A percentile compares a stretch with the other conserved stretches of the same genome.
Conservation (phyloP, 331 rosid genomes). For the Arachis monticola region DNA sequence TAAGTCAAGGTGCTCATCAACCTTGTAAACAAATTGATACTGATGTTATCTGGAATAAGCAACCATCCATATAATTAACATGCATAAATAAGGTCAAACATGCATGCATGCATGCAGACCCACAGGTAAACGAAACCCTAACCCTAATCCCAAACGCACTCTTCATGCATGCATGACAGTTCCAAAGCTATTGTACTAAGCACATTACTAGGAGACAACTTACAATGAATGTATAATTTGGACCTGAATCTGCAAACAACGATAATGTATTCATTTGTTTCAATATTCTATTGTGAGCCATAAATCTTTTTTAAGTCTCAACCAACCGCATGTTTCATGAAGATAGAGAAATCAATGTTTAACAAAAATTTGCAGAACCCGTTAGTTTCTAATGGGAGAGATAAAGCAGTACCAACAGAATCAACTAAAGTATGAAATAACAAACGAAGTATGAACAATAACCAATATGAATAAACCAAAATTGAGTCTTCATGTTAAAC, state of each 20-base stretch:
- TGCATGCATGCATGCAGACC: constrained; percentile 3
- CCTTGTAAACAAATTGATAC: neutral
- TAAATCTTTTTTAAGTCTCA: neutral
- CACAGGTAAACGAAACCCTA: neutral
- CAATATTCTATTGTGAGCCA: neutral
- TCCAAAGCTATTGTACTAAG: constrained; percentile 3
- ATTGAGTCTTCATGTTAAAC: constrained; percentile 47
- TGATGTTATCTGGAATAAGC: constrained; percentile 16
- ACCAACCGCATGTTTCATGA: constrained; percentile 8
- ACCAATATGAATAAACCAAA: constrained; percentile 27
- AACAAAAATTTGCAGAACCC: constrained; percentile 10
- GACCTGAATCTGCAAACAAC: constrained; percentile 7
- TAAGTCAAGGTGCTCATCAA: constrained; percentile 15
- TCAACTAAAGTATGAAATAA: constrained; percentile 20
- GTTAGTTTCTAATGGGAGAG: neutral
- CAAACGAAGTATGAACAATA: constrained; percentile 15
- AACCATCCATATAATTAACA: constrained; percentile 14
- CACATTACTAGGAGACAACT: constrained; percentile 16
- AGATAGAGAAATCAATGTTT: neutral
- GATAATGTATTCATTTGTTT: constrained; percentile 9
- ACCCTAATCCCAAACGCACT: neutral
- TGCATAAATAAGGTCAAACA: neutral
- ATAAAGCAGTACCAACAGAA: neutral
- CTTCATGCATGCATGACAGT: neutral
- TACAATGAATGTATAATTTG: constrained; percentile 3